Base-by-base conservation (phyloP, 495 filamentous ascomycete genomes). In the Aspergillus sparsus region DNA sequence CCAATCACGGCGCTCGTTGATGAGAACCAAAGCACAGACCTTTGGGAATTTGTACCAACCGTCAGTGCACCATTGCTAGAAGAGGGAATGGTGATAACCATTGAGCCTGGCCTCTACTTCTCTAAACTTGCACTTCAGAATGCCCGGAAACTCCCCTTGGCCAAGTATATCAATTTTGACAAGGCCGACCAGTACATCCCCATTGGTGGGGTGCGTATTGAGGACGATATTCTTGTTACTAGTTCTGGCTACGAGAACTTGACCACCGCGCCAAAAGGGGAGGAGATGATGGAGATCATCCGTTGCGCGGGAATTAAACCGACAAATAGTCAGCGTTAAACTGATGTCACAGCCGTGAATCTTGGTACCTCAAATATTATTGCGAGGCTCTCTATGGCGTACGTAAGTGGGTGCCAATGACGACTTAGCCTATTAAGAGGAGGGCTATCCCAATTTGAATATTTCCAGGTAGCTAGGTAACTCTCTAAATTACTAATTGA, bases 41-140 rank as follows among this genome's bases (percentile, higher is more conserved):
- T 53, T 10, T 62, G 32, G 56, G 62, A 44, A 50, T 55, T 75
- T 42, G 66, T 64, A 11, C 60, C 71, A 12, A 39, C 54, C 5
- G 34, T 49, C 10, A 53, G 53, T n/a, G 68, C 68, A 7, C 77
- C 81, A 53, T 65, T 69, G 51, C 70, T 95, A 53, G 79, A 84
- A 61, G 79, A 85, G 56, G 82, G 84, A 18, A 91, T 92, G 87
- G 83, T 96, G 13, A 83, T 96, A 13, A 96, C 92, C 0, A 82
- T 98, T 46, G 91, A 96, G 71, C 92, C 92, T 9, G 93, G 93
- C 21, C 83, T 98, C 71, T 91, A 91, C 74, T 98, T 98, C 67
- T 96, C 92, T 67, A 78, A 83, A 10, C 90, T 93, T 65, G 95
- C 96, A 53, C 87, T 98, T 56, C 84, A 86, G 35, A 90, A 91